Evolutionary conservation across 495 filamentous ascomycete genomes (phyloP), one percentile per base, ranked within the genome.

Genomic region (Usnea hakonensis): DNA sequence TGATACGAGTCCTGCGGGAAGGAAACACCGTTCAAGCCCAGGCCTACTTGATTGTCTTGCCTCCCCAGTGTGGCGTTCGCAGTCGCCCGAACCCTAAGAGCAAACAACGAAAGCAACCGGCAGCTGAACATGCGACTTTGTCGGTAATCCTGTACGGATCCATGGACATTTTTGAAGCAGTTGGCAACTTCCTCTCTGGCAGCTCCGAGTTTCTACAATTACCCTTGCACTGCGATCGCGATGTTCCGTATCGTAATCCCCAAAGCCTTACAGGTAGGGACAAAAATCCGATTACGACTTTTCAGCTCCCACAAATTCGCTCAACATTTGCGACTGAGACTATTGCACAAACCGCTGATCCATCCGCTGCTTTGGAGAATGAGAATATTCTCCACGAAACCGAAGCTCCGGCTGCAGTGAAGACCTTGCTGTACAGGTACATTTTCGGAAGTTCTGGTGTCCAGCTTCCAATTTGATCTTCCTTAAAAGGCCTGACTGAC

Each of bases 171-270:
- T 72, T 69, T 53, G 72, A 75, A 0, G 58, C 69, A 16, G 55
- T 78, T 43, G 72, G 74, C 14, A 44, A 58, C 4, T 78, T 69
- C 40, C 68, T 77, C 16, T 61, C 70, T 7, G 63, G 69, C 2
- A 66, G 70, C 41, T 67, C 70, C 0, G 54, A 72, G 5, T 77
- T 72, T 60, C 63, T 80, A 10, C 77, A 79, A 62, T 70, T 76
- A 53, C 77, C 76, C 1, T 28, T 44, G 2, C 46, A 35, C 5
- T 74, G 73, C 44, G 43, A 73, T 38, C 35, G 57, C 16, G 67
- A 78, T 26, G 68, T 72, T 1, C 67, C 23, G 28, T 80, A 79
- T 60, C 72, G 67, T 41, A 80, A 80, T 63, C 77, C 77, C 1
- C 77, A 80, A 30, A 62, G 71, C 19, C 68, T 79, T 6, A 74